Evolutionary conservation across 805 yeast species (phyloP).

Genomic region (Kluyveromyces aestuarii): DNA sequence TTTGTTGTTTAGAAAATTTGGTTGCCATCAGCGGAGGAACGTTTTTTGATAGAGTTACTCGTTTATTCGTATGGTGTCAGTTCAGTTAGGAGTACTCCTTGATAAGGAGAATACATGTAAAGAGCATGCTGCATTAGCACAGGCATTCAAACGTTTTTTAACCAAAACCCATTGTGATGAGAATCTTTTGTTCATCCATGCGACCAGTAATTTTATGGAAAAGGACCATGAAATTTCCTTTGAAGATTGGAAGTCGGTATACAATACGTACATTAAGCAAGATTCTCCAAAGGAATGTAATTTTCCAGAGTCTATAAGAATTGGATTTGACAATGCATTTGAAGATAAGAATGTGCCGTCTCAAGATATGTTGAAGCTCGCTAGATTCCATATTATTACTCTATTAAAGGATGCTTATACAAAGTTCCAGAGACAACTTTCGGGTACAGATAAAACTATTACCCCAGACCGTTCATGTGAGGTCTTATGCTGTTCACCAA

Average conservation of each 20-base stretch:
- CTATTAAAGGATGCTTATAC: slow-evolving; percentile 20
- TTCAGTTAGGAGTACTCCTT: not conserved
- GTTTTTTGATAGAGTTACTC: not conserved
- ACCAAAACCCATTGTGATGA: slow-evolving; percentile 24
- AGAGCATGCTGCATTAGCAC: slow-evolving; percentile 10
- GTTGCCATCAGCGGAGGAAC: not conserved
- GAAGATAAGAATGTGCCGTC: slow-evolving; percentile 9
- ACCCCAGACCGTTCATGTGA: not conserved
- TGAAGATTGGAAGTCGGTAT: not conserved
- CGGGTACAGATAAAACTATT: not conserved
- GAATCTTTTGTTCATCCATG: slow-evolving; percentile 20
- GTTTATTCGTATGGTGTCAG: not conserved
- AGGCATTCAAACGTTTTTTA: slow-evolving; percentile 17
- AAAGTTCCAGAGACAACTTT: slow-evolving; percentile 1
- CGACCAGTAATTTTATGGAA: slow-evolving; percentile 7
- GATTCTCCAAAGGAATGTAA: slow-evolving; percentile 26
- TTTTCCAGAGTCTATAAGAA: slow-evolving; percentile 19
- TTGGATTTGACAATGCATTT: slow-evolving; percentile 14
- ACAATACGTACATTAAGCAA: slow-evolving; percentile 13
- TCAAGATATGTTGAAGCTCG: slow-evolving; percentile 12
- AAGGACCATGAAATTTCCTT: not conserved
- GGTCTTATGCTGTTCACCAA: not conserved
- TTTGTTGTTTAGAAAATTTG: not conserved
- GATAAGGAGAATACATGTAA: not conserved
- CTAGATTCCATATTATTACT: slow-evolving; percentile 18